Evolutionary conservation across 805 yeast species (phyloP), one percentile per base, ranked within the genome.

Genomic region (Metschnikowia chrysomelidarum): DNA sequence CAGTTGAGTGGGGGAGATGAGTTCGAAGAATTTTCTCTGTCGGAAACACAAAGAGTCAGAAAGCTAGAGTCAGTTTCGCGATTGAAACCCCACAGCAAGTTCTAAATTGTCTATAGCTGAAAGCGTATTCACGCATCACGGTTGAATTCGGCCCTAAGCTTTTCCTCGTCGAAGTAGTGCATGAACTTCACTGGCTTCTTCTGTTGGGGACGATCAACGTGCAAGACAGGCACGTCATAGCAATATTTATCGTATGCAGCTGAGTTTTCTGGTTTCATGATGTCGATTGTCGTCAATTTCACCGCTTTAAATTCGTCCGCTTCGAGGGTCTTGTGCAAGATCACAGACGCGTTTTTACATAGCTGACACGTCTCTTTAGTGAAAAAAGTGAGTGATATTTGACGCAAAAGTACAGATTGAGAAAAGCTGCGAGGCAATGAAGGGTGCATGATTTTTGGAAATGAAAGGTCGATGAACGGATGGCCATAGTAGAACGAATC

Each of bases 161-260:
- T 79, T 4, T 71, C 73, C 28, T 71, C 69, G 36, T 78, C 62
- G 38, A 84, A 70, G 36, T 76, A 69, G 57, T 84, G 91, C 82
- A 83, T 82, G 51, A 79, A 76, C 49, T 77, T 79, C 4, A 72
- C 69, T 2, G 80, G 71, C 29, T 71, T 65, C 21, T 50, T 60
- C 33, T 70, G 72, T 5, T 54, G 57, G 1, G 53, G 61, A 39
- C 78, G 64, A 47, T 79, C 80, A 7, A 84, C 66, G 53, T 84
- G 89, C 26, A 84, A 52, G 0, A 84, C 94, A 0, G 94, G 94
- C 5, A 84, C 82, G 51, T 84, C 94, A 53, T 78, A 82, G 47
- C 88, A 77, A 47, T 83, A 84, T 41, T 70, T 67, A 33, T 82
- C 85, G 69, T 79, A 82, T 80, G 87, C 82, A 30, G 69, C 63